Conservation (phyloP, 306 rosid genomes). For the Prunus padus region DNA sequence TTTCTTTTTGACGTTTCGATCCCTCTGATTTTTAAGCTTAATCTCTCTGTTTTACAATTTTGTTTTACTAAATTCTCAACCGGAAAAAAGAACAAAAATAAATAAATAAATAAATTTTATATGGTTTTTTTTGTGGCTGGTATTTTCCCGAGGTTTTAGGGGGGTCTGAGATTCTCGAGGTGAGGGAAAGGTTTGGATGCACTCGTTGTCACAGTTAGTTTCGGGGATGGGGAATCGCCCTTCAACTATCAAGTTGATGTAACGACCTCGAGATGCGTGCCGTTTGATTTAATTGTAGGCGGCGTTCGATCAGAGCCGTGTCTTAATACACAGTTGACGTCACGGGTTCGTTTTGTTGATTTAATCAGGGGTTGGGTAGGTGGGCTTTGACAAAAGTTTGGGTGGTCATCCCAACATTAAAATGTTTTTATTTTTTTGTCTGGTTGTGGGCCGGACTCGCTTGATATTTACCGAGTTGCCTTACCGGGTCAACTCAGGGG, state of each 20-base stretch:
- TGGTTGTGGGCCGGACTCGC: neutral
- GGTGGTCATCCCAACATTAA: constrained; percentile 28
- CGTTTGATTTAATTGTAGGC: constrained; percentile 27
- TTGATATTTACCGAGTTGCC: constrained; percentile 22
- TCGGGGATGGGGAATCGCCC: constrained; percentile 18
- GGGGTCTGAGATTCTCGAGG: constrained; percentile 42
- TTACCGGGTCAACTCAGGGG: constrained; percentile 29
- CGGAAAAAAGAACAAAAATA: neutral
- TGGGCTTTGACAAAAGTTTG: constrained; percentile 9
- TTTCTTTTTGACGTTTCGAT: constrained; percentile 17
- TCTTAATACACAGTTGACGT: constrained; percentile 19
- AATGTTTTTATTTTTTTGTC: neutral
- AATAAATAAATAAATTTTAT: neutral
- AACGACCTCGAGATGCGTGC: constrained; percentile 39
- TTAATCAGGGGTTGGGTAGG: neutral
- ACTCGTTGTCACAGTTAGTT: constrained; percentile 36
- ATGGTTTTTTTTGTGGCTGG: constrained; percentile 3
- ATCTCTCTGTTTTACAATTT: neutral
- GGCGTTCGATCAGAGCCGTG: constrained; percentile 34
- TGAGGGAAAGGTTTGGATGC: constrained; percentile 4
- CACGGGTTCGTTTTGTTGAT: constrained; percentile 14
- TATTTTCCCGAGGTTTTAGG: constrained; percentile 32
- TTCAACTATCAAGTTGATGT: constrained; percentile 5
- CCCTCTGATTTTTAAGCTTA: neutral
- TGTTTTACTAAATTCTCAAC: neutral